Percentiles rank a stretch among this genome's conserved stretches.
Evolutionary conservation across 2,329 filamentous ascomycete genomes (phyloP).

Genomic region (Neofusicoccum laricinum): DNA sequence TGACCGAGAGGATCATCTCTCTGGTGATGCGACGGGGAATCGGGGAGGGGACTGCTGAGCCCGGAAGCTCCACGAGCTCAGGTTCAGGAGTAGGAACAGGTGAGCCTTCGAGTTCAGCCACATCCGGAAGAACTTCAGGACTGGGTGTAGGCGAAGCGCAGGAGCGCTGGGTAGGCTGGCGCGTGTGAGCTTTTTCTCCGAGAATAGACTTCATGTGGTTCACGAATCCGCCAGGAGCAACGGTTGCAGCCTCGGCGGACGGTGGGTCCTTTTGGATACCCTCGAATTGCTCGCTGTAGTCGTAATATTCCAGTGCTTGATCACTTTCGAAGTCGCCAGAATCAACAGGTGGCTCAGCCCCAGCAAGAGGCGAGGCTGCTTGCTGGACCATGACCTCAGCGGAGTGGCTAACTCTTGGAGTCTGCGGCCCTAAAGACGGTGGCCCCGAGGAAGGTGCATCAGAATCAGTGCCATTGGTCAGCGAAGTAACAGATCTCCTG

Average conservation of each 20-base stretch:
- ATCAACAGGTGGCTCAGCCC: neutral
- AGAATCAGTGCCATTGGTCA: conserved; percentile 32
- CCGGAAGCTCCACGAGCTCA: conserved; percentile 10
- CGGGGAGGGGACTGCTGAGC: conserved; percentile 30
- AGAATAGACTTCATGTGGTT: conserved; percentile 43
- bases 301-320: conserved; percentile 31
- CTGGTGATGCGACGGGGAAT: conserved; percentile 32
- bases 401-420: conserved; percentile 37
- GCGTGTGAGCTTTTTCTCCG: conserved; percentile 30
- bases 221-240: conserved; percentile 37
- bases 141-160: neutral
- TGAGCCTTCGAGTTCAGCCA: conserved; percentile 18
- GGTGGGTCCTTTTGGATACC: conserved; percentile 17
- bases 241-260: neutral
- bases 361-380: neutral
- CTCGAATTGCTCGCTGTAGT: conserved; percentile 39
- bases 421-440: conserved; percentile 41
- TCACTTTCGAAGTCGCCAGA: neutral
- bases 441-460: conserved; percentile 44
- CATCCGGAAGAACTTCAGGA: conserved; percentile 23
- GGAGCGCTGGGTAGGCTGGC: neutral
- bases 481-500: neutral
- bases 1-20: conserved; percentile 27
- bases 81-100: conserved; percentile 21
- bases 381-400: conserved; percentile 30